Evolutionary conservation across 2,329 filamentous ascomycete genomes (phyloP).

Genomic region (Cercospora janseana): DNA sequence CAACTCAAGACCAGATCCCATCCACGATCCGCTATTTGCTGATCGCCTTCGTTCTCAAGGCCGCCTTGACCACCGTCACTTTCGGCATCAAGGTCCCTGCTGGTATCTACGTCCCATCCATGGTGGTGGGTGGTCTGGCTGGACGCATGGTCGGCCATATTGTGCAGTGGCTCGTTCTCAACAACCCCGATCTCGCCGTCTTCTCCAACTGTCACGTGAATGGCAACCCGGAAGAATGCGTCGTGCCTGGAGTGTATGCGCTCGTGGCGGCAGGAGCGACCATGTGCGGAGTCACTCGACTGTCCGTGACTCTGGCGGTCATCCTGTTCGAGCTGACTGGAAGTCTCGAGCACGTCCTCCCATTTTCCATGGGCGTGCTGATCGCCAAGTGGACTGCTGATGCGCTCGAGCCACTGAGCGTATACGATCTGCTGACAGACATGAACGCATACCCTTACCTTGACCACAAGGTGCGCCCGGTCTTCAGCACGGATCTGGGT

Average conservation of each 20-base stretch:
- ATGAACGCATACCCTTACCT: constrained; percentile 98
- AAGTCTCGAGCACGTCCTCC: constrained; percentile 89
- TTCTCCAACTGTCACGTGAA: constrained; percentile 72
- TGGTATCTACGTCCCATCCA: constrained; percentile 96
- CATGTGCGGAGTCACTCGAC: constrained; percentile 93
- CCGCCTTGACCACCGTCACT: constrained; percentile 80
- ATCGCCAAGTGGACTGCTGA: constrained; percentile 99
- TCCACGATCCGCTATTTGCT: constrained; percentile 68
- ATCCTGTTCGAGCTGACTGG: constrained; percentile 96
- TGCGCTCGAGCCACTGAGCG: constrained; percentile 87
- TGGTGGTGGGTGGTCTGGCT: constrained; percentile 94
- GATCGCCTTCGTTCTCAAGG: constrained; percentile 84
- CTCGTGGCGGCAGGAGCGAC: constrained; percentile 92
- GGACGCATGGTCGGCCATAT: constrained; percentile 83
- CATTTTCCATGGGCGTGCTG: constrained; percentile 86
- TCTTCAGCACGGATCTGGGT: constrained; percentile 83
- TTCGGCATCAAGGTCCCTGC: constrained; percentile 96
- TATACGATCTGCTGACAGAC: constrained; percentile 91
- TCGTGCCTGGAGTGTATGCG: constrained; percentile 95
- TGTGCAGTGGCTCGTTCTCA: constrained; percentile 76
- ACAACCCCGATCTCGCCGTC: constrained; percentile 67
- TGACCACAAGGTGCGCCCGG: constrained; percentile 90
- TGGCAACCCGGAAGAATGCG: constrained; percentile 71
- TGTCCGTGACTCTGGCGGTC: constrained; percentile 90
- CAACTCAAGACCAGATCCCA: constrained; percentile 72